Evolutionary conservation across 2,329 filamentous ascomycete genomes (phyloP).

Genomic region (Cladosporium sp.): DNA sequence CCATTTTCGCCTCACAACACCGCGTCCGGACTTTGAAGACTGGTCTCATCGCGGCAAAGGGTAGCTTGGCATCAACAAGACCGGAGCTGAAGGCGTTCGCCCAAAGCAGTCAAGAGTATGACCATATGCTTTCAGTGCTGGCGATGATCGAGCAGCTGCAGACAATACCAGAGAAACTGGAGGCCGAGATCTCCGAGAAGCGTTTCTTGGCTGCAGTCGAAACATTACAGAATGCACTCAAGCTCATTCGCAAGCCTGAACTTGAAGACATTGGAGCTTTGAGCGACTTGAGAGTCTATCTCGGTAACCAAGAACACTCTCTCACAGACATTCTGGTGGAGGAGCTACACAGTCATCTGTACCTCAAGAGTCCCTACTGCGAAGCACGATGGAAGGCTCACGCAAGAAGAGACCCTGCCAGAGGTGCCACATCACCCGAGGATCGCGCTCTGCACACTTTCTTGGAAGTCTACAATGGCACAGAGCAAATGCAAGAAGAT

Average conservation of each 20-base stretch:
- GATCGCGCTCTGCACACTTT: constrained; percentile 59
- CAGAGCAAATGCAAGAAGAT: constrained; percentile 71
- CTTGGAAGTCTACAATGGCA: constrained; percentile 57
- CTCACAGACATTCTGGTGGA: constrained; percentile 96
- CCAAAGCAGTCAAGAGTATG: constrained; percentile 83
- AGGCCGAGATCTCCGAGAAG: constrained; percentile 94
- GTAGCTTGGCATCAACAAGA: constrained; percentile 78
- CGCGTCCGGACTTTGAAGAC: constrained; percentile 80
- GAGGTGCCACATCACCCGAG: constrained; percentile 41
- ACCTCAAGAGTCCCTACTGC: constrained; percentile 96
- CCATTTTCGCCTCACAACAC: constrained; percentile 84
- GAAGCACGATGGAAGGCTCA: constrained; percentile 92
- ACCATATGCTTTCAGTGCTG: constrained; percentile 81
- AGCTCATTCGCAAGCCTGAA: constrained; percentile 80
- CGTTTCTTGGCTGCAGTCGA: constrained; percentile 91
- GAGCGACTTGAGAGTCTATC: constrained; percentile 79
- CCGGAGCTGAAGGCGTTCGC: constrained; percentile 90
- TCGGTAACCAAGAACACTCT: constrained; percentile 88
- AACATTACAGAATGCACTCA: constrained; percentile 81
- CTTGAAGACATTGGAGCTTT: constrained; percentile 89
- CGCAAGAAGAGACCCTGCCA: constrained; percentile 53
- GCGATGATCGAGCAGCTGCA: constrained; percentile 75
- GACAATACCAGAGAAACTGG: constrained; percentile 84
- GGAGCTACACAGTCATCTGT: constrained; percentile 94
- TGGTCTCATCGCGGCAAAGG: constrained; percentile 77